Evolutionary conservation across 805 yeast species (phyloP), one percentile per base, ranked within the genome.

Genomic region (Kazachstania psychrophila): DNA sequence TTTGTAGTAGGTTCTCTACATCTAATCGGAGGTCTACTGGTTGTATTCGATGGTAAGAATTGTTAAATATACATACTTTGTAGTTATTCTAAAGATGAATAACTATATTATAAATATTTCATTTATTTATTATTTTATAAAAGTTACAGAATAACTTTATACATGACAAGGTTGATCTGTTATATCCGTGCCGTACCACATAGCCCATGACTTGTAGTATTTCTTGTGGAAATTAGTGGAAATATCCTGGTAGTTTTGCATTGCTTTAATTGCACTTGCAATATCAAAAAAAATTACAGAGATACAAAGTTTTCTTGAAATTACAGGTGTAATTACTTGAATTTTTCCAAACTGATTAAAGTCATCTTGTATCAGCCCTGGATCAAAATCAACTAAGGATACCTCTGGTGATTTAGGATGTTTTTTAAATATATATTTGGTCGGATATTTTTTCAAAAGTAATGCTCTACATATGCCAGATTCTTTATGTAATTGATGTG

Each of bases 1-100:
- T 81, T 87, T 62, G 96, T 87, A 0, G 82, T 94, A 41, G 99
- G 99, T 1, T 87, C 96, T 5, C 66, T 92, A 45, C 96, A 89
- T 56, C 65, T 94, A 39, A 95, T 92, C 9, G 99, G 99, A 13
- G 98, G 97, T 0, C 72, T 92, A 39, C 61, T 92, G 26, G 87
- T 86, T 3, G 96, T 88, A 5, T 62, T 86, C 29, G 96, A 89
- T 36, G 34, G 27, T 3, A 26, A 31, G 19, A 17, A 8, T 11
- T 22, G 2, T 13, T 5, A 20, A n/a, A 20, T 11, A 27, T 15
- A 27, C 15, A 15, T 15, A 7, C 6, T 16, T 27, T 27, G 15
- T 7, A 26, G 9, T 8, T 11, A 11, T 26, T 14, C 28, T 26
- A 8, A 14, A 3, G n/a, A 11, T 10, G 14, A n/a, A n/a, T 11